phyloP scores from a whole-genome alignment of 495 filamentous ascomycete species.

The Daldinia childiae region DNA sequence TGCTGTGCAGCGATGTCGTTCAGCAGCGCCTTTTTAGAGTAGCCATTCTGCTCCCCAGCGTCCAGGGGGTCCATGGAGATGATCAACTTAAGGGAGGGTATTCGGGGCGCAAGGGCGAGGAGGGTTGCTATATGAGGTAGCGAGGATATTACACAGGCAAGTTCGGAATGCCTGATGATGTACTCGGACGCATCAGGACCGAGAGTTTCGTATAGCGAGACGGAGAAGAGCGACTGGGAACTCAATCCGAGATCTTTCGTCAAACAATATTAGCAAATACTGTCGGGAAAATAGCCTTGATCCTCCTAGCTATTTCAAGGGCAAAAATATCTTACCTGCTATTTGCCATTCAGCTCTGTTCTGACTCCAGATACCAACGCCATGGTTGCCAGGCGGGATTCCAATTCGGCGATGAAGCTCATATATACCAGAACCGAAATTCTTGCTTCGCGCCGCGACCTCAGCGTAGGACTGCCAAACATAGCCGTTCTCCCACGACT shows the following conservation, averaged over 20 bases:
- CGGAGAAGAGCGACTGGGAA: constrained; percentile 87
- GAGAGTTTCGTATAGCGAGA: constrained; percentile 96
- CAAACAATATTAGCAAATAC: constrained; percentile 21
- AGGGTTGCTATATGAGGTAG: constrained; percentile 87
- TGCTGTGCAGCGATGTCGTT: constrained; percentile 74
- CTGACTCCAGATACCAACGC: constrained; percentile 92
- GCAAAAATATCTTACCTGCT: constrained; percentile 64
- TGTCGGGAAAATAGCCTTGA: neutral
- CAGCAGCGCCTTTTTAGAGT: constrained; percentile 81
- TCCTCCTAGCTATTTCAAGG: neutral
- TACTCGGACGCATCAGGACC: constrained; percentile 91
- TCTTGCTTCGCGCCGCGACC: constrained; percentile 79
- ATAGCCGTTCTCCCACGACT: constrained; percentile 77
- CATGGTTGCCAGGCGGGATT: constrained; percentile 74
- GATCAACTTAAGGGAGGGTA: constrained; percentile 87
- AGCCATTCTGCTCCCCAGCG: constrained; percentile 76
- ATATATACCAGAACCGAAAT: constrained; percentile 87
- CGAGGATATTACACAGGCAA: constrained; percentile 80
- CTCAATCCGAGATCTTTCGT: constrained; percentile 85
- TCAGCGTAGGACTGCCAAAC: constrained; percentile 86
- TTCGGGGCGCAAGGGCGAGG: constrained; percentile 79
- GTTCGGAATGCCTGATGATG: constrained; percentile 88
- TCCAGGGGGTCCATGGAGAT: constrained; percentile 88
- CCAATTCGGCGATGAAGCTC: constrained; percentile 79
- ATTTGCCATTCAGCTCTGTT: constrained; percentile 99